Evolutionary conservation across 1,284 basidiomycete species (phyloP).

Genomic region (Coniferiporia weirii): DNA sequence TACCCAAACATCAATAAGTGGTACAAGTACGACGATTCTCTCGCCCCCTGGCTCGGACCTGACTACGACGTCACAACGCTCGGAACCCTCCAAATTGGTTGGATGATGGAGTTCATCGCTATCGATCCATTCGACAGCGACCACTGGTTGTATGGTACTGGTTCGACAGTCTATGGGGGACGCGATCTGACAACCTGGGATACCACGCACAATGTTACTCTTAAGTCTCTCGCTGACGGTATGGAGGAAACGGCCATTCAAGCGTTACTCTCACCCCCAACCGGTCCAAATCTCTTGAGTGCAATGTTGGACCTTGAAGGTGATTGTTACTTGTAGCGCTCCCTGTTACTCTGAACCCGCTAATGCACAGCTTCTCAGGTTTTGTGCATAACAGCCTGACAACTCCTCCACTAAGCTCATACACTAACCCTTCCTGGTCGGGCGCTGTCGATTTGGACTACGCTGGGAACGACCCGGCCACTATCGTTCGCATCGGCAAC

Average conservation of each 20-base stretch:
- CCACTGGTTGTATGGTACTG: slow-evolving; percentile 61
- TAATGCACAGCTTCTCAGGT: slow-evolving; percentile 27
- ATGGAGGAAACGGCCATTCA: slow-evolving; percentile 58
- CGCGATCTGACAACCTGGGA: slow-evolving; percentile 55
- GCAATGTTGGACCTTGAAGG: slow-evolving; percentile 14
- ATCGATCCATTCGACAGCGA: slow-evolving; percentile 59
- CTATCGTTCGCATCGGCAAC: slow-evolving; percentile 48
- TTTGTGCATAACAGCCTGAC: slow-evolving; percentile 49
- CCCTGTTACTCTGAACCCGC: background rate
- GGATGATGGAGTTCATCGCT: slow-evolving; percentile 42
- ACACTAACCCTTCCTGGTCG: slow-evolving; percentile 46
- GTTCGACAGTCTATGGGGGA: slow-evolving; percentile 54
- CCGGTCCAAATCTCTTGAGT: slow-evolving; percentile 32
- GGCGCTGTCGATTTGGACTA: slow-evolving; percentile 51
- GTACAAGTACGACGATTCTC: slow-evolving; percentile 47
- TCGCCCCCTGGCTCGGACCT: slow-evolving; percentile 55
- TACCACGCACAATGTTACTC: slow-evolving; percentile 14
- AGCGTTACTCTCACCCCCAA: slow-evolving; percentile 37
- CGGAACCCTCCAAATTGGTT: slow-evolving; percentile 27
- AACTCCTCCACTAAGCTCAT: slow-evolving; percentile 37
- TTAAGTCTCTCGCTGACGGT: slow-evolving; percentile 27
- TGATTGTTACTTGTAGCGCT: background rate
- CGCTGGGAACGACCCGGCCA: slow-evolving; percentile 49
- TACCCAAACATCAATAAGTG: slow-evolving; percentile 48
- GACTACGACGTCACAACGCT: slow-evolving; percentile 36